Evolutionary conservation across 192 early-diverging fungal genomes (phyloP).

Genomic region (Backusella westeae): DNA sequence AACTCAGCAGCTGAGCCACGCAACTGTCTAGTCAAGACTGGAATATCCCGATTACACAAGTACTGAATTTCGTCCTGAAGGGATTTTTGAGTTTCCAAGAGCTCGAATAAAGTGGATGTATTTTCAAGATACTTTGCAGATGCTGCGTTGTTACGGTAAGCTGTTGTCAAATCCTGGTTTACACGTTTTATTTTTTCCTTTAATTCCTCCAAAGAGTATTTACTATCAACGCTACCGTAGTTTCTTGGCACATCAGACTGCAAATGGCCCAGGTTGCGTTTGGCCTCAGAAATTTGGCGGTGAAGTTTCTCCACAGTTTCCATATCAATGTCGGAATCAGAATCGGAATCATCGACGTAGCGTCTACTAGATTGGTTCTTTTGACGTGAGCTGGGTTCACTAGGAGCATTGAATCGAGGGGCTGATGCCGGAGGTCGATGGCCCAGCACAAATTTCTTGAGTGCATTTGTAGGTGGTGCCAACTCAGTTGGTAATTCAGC

Average conservation of each 20-base stretch:
- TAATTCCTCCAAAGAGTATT: constrained; percentile 37
- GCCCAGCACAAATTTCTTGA: constrained; percentile 36
- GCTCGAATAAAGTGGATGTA: constrained; percentile 18
- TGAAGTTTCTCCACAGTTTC: constrained; percentile 11
- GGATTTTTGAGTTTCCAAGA: constrained; percentile 23
- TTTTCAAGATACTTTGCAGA: constrained; percentile 15
- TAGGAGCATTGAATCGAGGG: not conserved
- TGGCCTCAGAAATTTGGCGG: constrained; percentile 14
- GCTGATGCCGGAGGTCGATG: constrained; percentile 11
- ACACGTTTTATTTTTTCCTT: constrained; percentile 46
- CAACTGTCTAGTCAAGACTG: constrained; percentile 40
- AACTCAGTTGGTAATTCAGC: constrained; percentile 76
- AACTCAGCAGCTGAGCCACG: constrained; percentile 42
- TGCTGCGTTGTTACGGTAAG: not conserved
- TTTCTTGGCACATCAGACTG: not conserved
- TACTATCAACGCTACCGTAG: not conserved
- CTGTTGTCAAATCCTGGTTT: constrained; percentile 26
- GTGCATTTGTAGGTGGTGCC: constrained; percentile 71
- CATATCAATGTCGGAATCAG: not conserved
- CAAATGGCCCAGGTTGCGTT: not conserved
- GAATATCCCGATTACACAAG: constrained; percentile 40
- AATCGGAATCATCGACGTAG: not conserved
- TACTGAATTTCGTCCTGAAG: constrained; percentile 41
- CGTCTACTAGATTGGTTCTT: not conserved
- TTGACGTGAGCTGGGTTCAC: constrained; percentile 25